Conservation (phyloP, 1,284 basidiomycete genomes). For the Afroboletus lepidellus region DNA sequence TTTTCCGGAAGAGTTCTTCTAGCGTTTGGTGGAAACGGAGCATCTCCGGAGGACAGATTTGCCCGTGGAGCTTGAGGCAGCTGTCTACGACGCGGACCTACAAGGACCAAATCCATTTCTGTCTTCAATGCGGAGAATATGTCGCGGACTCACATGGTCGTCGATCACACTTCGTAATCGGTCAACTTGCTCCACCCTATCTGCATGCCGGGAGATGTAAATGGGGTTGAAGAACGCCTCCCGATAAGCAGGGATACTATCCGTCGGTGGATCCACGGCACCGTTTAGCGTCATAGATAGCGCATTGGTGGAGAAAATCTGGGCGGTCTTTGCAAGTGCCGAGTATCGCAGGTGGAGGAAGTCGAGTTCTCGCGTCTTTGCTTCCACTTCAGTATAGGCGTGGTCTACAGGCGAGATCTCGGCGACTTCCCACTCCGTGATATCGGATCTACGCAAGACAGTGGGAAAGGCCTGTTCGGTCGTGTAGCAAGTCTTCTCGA, state of each 20-base stretch:
- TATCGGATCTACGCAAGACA: conserved; percentile 86
- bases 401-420: conserved; percentile 88
- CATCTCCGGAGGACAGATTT: conserved; percentile 85
- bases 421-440: conserved; percentile 70
- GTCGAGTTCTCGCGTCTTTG: conserved; percentile 74
- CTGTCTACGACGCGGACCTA: conserved; percentile 80
- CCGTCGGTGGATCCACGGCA: conserved; percentile 79
- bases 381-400: conserved; percentile 78
- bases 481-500: conserved; percentile 84
- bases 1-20: conserved; percentile 85
- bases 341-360: conserved; percentile 72
- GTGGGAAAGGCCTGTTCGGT: conserved; percentile 93
- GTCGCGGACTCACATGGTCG: conserved; percentile 60
- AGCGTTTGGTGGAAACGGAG: conserved; percentile 89
- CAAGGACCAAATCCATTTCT: conserved; percentile 2
- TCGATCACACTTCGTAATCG: conserved; percentile 76
- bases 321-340: conserved; percentile 72
- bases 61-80: conserved; percentile 81
- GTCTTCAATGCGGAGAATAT: not conserved
- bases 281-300: conserved; percentile 87
- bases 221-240: conserved; percentile 74
- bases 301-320: conserved; percentile 75
- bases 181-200: conserved; percentile 67
- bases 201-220: conserved; percentile 69
- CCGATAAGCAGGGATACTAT: conserved; percentile 77